Evolutionary conservation across 345 rosid species (phyloP).

Genomic region (sweet orange (Citrus sinensis)): DNA sequence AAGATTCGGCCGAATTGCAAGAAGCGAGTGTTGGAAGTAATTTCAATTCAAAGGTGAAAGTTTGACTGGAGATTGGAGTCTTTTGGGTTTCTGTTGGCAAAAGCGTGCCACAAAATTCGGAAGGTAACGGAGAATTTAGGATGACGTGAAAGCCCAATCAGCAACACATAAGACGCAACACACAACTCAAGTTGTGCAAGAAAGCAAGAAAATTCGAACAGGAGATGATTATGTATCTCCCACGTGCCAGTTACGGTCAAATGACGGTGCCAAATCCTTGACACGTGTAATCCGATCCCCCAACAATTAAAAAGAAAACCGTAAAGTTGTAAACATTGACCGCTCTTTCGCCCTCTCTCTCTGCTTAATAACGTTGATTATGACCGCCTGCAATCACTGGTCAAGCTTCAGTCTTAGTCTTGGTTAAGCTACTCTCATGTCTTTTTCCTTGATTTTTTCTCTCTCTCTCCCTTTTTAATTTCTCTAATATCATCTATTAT

Average conservation of each 20-base stretch:
- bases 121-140: constrained; percentile 1
- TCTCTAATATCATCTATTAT: not conserved
- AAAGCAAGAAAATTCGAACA: not conserved
- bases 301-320: constrained; percentile 14
- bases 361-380: not conserved
- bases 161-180: not conserved
- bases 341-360: not conserved
- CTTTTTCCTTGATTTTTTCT: no score
- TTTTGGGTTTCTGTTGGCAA: no score
- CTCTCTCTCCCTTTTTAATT: not conserved
- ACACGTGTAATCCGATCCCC: constrained; percentile 18
- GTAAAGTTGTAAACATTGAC: constrained; percentile 30
- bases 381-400: not conserved
- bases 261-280: constrained; percentile 33
- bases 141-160: constrained; percentile 12
- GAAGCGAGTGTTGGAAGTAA: not conserved
- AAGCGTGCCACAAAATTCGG: constrained; percentile 17
- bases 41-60: not conserved
- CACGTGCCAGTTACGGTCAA: constrained; percentile 33
- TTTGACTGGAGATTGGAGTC: not conserved
- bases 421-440: not conserved
- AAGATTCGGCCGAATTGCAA: not conserved
- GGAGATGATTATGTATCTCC: not conserved
- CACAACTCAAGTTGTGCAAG: not conserved
- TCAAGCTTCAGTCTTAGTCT: not conserved